Base-by-base conservation (phyloP, 2,329 filamentous ascomycete species). In the Xylariaceae sp. region DNA sequence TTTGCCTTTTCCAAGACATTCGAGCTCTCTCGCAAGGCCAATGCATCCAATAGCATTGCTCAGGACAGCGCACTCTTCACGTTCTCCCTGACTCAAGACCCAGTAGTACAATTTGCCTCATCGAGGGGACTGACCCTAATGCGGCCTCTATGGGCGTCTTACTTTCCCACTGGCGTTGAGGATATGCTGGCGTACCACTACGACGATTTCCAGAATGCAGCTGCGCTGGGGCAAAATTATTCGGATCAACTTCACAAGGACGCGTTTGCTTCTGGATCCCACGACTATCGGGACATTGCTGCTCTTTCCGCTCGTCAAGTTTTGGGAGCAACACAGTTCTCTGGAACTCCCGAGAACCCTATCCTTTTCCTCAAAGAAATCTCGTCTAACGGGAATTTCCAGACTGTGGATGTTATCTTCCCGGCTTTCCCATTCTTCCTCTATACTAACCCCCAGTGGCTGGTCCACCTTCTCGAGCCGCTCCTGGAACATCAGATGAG, bases 401-500 rank as follows among this genome's bases (percentile, higher is more conserved):
- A 93, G 59, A 93, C 87, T 0, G 85, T 93, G 9, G 87, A 91
- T 65, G 86, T 94, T 42, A 91, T 94, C 53, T 93, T 89, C 68
- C 88, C 87, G 0, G 77, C 87, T 0, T 90, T 89, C 64, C 87
- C 88, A 0, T 93, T 91, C 72, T 91, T 91, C 69, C 62, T 91
- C 16, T 93, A 91, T 59, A 89, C 87, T 15, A 89, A 90, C 52
- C 87, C 87, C 2, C 73, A 79, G 44, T 91, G 87, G 86, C 68
- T 90, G 42, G 84, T 81, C 1, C 90, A 90, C 56, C 71, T 91
- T 3, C 69, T 93, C 4, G 86, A 91, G 60, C 87, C 87, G 4
- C 69, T 91, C 18, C 74, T 93, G 39, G 87, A 93, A 64, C 85
- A 93, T 61, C 87, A 87, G 70, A 66, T 87, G 18, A 89, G 85